Evolutionary conservation across 805 yeast species (phyloP).

Genomic region (Metahyphopichia silvanorum): DNA sequence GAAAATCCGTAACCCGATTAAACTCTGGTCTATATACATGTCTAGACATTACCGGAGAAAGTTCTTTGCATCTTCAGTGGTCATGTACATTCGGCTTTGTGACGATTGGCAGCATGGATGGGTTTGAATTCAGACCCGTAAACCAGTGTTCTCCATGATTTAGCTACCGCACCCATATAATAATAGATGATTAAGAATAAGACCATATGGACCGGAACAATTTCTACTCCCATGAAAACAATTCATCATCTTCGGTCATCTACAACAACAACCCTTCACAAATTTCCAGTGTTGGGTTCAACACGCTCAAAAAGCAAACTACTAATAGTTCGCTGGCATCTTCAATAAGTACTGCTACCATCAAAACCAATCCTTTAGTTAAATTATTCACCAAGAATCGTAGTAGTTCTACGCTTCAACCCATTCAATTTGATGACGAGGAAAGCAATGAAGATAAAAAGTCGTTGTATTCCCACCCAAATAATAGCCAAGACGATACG

Average conservation of each 20-base stretch:
- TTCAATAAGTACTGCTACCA: slow-evolving; percentile 15
- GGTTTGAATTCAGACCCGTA: too few relatives aligned
- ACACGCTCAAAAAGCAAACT: slow-evolving; percentile 25
- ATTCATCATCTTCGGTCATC: background rate
- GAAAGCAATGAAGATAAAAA: slow-evolving; percentile 4
- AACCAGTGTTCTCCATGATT: too few relatives aligned
- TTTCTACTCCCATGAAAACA: background rate
- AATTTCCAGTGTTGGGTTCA: slow-evolving; percentile 29
- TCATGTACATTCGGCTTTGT: too few relatives aligned
- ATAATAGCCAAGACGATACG: slow-evolving; percentile 5
- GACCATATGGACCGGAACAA: too few relatives aligned
- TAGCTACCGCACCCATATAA: too few relatives aligned
- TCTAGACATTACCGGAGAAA: too few relatives aligned
- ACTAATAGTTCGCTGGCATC: slow-evolving; percentile 26
- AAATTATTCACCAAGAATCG: slow-evolving; percentile 28
- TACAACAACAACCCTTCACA: slow-evolving; percentile 9
- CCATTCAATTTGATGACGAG: too few relatives aligned
- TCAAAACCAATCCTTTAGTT: slow-evolving; percentile 25
- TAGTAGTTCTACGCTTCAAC: slow-evolving; percentile 14
- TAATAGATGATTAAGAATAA: too few relatives aligned
- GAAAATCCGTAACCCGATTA: too few relatives aligned
- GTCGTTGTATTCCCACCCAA: slow-evolving; percentile 3
- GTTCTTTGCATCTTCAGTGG: too few relatives aligned
- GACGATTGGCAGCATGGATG: too few relatives aligned
- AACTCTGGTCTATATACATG: too few relatives aligned